These are phyloP conservation scores for Parachaetomium inaequale DNA, from an alignment of 495 filamentous ascomycete species.

Conservation along the genomic window DNA sequence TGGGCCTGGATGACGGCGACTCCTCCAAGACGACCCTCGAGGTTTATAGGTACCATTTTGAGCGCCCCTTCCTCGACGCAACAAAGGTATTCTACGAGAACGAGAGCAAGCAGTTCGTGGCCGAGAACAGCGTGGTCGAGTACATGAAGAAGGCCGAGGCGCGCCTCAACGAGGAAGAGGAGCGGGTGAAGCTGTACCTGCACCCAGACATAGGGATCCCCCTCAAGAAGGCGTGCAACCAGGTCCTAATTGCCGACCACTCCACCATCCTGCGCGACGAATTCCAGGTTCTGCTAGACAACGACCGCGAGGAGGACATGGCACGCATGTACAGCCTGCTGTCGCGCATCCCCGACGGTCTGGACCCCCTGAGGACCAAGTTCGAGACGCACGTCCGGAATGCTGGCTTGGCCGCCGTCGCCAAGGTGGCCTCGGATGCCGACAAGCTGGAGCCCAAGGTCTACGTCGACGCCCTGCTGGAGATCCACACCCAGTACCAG, in stretches of 20 bases:
- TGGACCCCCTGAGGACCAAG: conserved; percentile 81
- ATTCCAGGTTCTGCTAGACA: conserved; percentile 92
- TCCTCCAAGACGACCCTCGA: conserved; percentile 90
- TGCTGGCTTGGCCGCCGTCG: conserved; percentile 79
- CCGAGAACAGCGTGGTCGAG: conserved; percentile 96
- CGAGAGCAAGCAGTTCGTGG: conserved; percentile 89
- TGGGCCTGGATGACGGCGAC: conserved; percentile 91
- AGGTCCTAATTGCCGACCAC: conserved; percentile 85
- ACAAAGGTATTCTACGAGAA: conserved; percentile 83
- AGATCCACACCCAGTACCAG: conserved; percentile 90
- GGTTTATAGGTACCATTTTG: conserved; percentile 88
- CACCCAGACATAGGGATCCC: conserved; percentile 80
- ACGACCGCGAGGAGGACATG: conserved; percentile 91
- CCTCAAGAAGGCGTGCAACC: conserved; percentile 82
- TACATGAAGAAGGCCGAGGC: conserved; percentile 99
- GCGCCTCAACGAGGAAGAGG: conserved; percentile 89
- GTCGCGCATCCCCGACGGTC: conserved; percentile 82
- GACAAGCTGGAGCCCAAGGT: conserved; percentile 93
- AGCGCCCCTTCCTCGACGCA: conserved; percentile 83
- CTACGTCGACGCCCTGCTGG: conserved; percentile 91
- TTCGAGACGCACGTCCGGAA: conserved; percentile 94
- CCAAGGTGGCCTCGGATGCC: conserved; percentile 84
- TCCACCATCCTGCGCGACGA: conserved; percentile 82
- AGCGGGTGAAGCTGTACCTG: conserved; percentile 87
- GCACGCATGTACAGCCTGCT: conserved; percentile 94